phyloP scores from a whole-genome alignment of 495 filamentous ascomycete genomes.

The Daldinia caldariorum region DNA sequence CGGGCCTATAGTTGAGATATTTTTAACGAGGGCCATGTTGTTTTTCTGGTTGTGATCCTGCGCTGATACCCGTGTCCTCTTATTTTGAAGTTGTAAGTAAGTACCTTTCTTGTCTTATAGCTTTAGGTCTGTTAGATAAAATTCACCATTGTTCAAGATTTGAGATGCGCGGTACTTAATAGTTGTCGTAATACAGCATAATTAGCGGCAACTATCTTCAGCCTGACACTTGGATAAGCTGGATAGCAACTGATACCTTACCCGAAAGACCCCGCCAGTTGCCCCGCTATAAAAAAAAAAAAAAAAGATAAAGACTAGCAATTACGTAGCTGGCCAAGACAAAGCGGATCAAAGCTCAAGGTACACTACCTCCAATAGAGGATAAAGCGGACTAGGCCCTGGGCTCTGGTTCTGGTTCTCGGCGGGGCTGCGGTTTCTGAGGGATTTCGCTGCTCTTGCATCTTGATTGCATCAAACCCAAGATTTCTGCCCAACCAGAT shows the following conservation, averaged over 20 bases:
- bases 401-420: not conserved
- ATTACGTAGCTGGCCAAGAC: slow-evolving; percentile 41
- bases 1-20: slow-evolving; percentile 17
- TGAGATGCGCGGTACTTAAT: not conserved
- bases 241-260: slow-evolving; percentile 2
- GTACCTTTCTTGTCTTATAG: too few relatives aligned
- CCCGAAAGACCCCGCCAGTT: slow-evolving; percentile 36
- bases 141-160: not conserved
- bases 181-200: slow-evolving; percentile 13
- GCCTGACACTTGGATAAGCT: slow-evolving; percentile 25
- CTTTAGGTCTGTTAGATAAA: too few relatives aligned
- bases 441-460: slow-evolving; percentile 41
- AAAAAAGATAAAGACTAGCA: not conserved
- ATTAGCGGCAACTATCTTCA: slow-evolving; percentile 26
- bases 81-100: too few relatives aligned
- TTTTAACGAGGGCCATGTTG: too few relatives aligned
- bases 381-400: not conserved
- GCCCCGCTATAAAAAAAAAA: slow-evolving; percentile 21
- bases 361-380: not conserved
- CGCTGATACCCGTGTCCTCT: too few relatives aligned
- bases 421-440: slow-evolving; percentile 31
- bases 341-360: slow-evolving; percentile 37
- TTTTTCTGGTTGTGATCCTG: not conserved
- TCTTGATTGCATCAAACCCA: slow-evolving; percentile 38
- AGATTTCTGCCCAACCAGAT: slow-evolving; percentile 22